Evolutionary conservation across 352 stramenopile genomes (phyloP).

Genomic region (Blastocystis sp.): DNA sequence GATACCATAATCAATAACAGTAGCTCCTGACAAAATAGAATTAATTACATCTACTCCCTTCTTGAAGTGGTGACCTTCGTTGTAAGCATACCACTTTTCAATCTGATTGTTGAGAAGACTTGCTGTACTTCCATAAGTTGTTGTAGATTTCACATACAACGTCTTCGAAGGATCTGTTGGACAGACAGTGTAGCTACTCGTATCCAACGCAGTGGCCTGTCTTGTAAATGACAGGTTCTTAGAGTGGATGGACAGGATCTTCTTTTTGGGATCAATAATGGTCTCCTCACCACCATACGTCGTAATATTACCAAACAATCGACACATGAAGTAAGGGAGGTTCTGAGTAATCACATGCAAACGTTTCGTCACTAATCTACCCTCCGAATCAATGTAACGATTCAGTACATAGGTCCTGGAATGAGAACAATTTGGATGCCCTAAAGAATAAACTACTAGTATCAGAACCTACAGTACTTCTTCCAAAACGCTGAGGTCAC

Average conservation of each 20-base stretch:
- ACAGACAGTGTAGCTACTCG: constrained; percentile 21
- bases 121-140: constrained; percentile 22
- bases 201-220: constrained; percentile 42
- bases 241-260: not conserved
- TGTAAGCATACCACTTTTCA: constrained; percentile 55
- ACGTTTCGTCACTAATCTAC: constrained; percentile 42
- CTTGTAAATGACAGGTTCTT: constrained; percentile 57
- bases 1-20: constrained; percentile 9
- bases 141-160: constrained; percentile 8
- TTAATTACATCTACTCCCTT: constrained; percentile 46
- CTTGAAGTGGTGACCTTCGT: constrained; percentile 52
- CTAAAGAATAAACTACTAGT: not conserved
- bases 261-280: constrained; percentile 55
- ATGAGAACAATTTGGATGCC: not conserved
- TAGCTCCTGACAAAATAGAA: constrained; percentile 4
- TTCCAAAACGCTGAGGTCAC: constrained; percentile 56
- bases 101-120: constrained; percentile 14
- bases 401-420: constrained; percentile 56
- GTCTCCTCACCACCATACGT: constrained; percentile 58
- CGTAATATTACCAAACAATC: constrained; percentile 24
- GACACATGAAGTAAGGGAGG: constrained; percentile 9
- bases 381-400: constrained; percentile 16
- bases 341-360: constrained; percentile 51
- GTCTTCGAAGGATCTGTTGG: constrained; percentile 13
- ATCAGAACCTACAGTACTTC: constrained; percentile 38